These are phyloP conservation scores for Hygrophila difformis DNA, from an alignment of 257 asterid species.

Conservation along the genomic window DNA sequence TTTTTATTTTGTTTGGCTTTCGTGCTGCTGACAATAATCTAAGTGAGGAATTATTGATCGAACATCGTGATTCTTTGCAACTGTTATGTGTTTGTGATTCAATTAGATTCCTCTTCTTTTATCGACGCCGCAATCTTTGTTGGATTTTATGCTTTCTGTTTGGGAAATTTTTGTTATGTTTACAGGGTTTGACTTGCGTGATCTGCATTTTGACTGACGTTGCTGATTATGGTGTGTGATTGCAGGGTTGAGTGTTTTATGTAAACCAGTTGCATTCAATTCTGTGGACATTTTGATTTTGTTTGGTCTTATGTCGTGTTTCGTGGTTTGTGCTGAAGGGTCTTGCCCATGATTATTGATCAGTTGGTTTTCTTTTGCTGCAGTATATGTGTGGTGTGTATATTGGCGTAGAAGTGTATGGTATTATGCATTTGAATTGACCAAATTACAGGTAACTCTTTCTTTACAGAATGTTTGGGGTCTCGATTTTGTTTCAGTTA, in stretches of 20 bases:
- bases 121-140: neutral
- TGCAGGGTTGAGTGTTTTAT: neutral
- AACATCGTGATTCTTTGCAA: too few species aligned
- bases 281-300: slow-evolving; percentile 3
- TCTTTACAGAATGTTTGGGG: slow-evolving; percentile 5
- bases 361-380: neutral
- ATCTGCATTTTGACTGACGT: slow-evolving; percentile 9
- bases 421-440: neutral
- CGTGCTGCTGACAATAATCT: neutral
- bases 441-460: neutral
- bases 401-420: neutral
- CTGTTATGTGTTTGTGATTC: neutral
- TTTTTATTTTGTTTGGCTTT: slow-evolving; percentile 6
- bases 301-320: slow-evolving; percentile 4
- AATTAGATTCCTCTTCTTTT: slow-evolving; percentile 8
- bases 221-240: slow-evolving; percentile 10
- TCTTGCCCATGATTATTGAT: neutral
- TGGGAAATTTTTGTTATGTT: slow-evolving; percentile 6
- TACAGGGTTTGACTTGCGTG: slow-evolving; percentile 31
- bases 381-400: neutral
- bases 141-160: neutral
- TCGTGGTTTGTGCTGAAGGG: neutral
- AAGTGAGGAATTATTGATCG: too few species aligned
- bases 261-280: slow-evolving; percentile 3
- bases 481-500: neutral